These are phyloP conservation scores for Cladosporium colombiae DNA, from an alignment of 2,329 filamentous ascomycete species.

Conservation along the genomic window DNA sequence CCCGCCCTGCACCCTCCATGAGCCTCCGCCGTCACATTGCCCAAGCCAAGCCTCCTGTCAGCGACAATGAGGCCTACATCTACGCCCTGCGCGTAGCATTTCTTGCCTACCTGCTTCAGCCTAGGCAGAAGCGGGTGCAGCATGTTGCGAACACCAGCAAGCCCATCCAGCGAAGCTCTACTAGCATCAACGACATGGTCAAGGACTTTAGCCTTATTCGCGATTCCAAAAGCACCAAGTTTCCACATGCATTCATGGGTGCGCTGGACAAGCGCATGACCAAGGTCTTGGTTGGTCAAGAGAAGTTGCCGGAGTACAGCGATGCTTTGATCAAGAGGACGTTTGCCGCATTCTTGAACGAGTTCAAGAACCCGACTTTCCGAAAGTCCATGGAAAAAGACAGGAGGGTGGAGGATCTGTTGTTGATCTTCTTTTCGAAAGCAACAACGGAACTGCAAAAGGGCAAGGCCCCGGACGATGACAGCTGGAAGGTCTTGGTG, in stretches of 20 bases:
- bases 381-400: slow-evolving; percentile 93
- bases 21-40: slow-evolving; percentile 42
- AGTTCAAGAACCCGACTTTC: slow-evolving; percentile 85
- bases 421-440: slow-evolving; percentile 94
- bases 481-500: slow-evolving; percentile 86
- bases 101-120: slow-evolving; percentile 89
- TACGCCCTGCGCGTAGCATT: slow-evolving; percentile 90
- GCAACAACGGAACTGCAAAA: slow-evolving; percentile 89
- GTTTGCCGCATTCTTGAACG: slow-evolving; percentile 91
- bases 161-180: slow-evolving; percentile 67
- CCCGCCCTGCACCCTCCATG: slow-evolving; percentile 42
- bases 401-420: slow-evolving; percentile 84
- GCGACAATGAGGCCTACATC: slow-evolving; percentile 78
- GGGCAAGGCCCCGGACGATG: slow-evolving; percentile 73
- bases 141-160: slow-evolving; percentile 68
- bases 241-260: slow-evolving; percentile 70
- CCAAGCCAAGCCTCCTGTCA: slow-evolving; percentile 41
- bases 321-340: slow-evolving; percentile 90
- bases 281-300: slow-evolving; percentile 76
- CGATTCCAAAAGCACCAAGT: slow-evolving; percentile 68
- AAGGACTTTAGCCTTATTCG: slow-evolving; percentile 76
- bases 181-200: slow-evolving; percentile 76
- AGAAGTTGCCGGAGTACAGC: slow-evolving; percentile 83
- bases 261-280: slow-evolving; percentile 77
- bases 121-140: slow-evolving; percentile 84